Percentiles rank a stretch among this genome's conserved stretches.
phyloP scores from a whole-genome alignment of 257 asterid species.

The Capsicum chinense region DNA sequence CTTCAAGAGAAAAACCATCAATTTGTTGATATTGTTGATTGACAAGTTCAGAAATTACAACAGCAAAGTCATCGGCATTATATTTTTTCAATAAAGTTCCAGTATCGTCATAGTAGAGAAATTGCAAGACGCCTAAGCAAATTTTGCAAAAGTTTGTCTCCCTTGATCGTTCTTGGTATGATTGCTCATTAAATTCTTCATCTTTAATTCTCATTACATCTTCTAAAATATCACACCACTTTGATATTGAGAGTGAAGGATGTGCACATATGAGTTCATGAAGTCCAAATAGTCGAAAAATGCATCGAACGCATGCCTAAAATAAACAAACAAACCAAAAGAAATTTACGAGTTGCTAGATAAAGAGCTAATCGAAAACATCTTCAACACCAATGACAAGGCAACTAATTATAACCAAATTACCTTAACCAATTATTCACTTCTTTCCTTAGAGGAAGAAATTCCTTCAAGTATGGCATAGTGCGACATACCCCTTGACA shows the following conservation, averaged over 20 bases:
- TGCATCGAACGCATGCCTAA: constrained; percentile 75
- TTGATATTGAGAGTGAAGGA: constrained; percentile 45
- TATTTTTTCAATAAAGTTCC: constrained; percentile 52
- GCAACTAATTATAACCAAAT: not conserved
- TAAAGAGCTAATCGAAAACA: not conserved
- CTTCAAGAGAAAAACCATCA: constrained; percentile 71
- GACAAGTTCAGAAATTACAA: constrained; percentile 51
- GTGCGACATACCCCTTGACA: constrained; percentile 23
- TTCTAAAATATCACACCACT: constrained; percentile 45
- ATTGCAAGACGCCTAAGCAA: constrained; percentile 80
- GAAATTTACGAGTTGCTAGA: not conserved
- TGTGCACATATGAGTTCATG: constrained; percentile 50
- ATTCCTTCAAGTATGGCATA: not conserved
- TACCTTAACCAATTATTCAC: not conserved
- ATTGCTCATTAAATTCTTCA: constrained; percentile 32
- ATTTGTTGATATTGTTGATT: constrained; percentile 58
- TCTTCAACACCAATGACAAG: not conserved
- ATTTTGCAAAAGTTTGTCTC: constrained; percentile 56
- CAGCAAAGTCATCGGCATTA: constrained; percentile 58
- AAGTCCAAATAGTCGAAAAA: constrained; percentile 58
- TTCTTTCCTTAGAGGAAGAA: not conserved
- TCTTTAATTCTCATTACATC: constrained; percentile 46
- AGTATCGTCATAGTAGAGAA: constrained; percentile 52
- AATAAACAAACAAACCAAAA: not conserved
- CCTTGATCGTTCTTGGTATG: constrained; percentile 40